Evolutionary conservation across 2,329 filamentous ascomycete genomes (phyloP).

Genomic region (Parafenestella ontariensis): DNA sequence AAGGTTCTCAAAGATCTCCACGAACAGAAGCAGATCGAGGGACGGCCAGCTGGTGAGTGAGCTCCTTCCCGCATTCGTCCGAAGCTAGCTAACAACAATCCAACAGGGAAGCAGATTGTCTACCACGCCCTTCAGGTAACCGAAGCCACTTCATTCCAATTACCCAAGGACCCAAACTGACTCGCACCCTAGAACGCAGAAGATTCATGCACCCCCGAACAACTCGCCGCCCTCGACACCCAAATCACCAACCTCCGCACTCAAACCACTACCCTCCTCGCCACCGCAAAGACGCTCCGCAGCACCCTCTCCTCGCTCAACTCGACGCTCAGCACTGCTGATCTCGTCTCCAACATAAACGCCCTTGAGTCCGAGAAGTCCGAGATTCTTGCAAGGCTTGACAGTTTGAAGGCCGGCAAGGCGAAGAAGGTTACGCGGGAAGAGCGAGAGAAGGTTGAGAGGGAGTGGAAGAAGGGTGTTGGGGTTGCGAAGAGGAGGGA

Average conservation of each 20-base stretch:
- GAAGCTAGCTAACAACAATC: slow-evolving; percentile 3
- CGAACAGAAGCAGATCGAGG: slow-evolving; percentile 65
- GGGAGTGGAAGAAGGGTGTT: slow-evolving; percentile 55
- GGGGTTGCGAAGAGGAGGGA: slow-evolving; percentile 51
- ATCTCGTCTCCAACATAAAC: slow-evolving; percentile 55
- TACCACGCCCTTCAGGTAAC: slow-evolving; percentile 62
- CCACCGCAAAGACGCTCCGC: slow-evolving; percentile 59
- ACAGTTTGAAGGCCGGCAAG: slow-evolving; percentile 49
- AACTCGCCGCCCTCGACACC: slow-evolving; percentile 59
- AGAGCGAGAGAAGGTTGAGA: slow-evolving; percentile 57
- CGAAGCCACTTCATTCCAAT: neutral
- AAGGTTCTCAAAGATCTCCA: slow-evolving; percentile 70
- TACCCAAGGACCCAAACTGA: neutral
- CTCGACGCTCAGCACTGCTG: slow-evolving; percentile 58
- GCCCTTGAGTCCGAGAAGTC: slow-evolving; percentile 55
- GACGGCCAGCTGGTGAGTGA: slow-evolving; percentile 59
- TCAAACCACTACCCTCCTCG: slow-evolving; percentile 53
- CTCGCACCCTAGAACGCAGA: slow-evolving; percentile 53
- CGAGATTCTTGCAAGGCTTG: slow-evolving; percentile 51
- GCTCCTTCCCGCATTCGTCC: neutral
- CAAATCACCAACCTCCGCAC: slow-evolving; percentile 57
- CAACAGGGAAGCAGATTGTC: slow-evolving; percentile 69
- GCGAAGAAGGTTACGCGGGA: slow-evolving; percentile 56
- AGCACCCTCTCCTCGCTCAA: slow-evolving; percentile 55
- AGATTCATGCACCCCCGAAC: slow-evolving; percentile 56